These are phyloP conservation scores for Citrus trifoliata DNA, from an alignment of 345 rosid species.

Conservation along the genomic window DNA sequence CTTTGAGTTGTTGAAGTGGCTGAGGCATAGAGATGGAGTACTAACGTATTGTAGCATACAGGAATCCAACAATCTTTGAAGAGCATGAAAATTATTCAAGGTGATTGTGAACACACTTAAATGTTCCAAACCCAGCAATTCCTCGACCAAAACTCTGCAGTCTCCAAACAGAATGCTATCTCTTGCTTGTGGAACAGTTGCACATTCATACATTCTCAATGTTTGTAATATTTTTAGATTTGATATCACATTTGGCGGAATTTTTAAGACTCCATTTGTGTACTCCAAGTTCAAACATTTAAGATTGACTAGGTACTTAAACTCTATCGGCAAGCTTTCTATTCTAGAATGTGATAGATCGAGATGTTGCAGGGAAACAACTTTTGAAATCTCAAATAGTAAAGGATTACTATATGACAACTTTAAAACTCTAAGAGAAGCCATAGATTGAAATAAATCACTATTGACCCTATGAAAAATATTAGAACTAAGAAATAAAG, in stretches of 20 bases:
- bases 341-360: slow-evolving; percentile 15
- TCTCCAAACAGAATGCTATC: too few relatives aligned
- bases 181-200: too few relatives aligned
- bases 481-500: slow-evolving; percentile 7
- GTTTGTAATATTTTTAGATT: background rate
- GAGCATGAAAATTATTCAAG: background rate
- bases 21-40: background rate
- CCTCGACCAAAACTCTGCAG: background rate
- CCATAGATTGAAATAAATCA: background rate
- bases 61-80: background rate
- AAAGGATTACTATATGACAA: background rate
- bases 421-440: background rate
- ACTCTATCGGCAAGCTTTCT: slow-evolving; percentile 15
- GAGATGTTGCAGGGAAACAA: background rate
- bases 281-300: slow-evolving; percentile 20
- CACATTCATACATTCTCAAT: background rate
- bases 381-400: background rate
- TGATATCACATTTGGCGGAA: slow-evolving; percentile 12
- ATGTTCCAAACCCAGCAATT: slow-evolving; percentile 9
- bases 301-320: slow-evolving; percentile 19
- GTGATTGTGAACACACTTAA: background rate
- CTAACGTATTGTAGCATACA: background rate
- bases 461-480: background rate
- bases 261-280: background rate
- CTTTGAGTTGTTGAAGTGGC: background rate